Conservation (phyloP, 2,329 filamentous ascomycete genomes). For the Salinomyces thailandicus region DNA sequence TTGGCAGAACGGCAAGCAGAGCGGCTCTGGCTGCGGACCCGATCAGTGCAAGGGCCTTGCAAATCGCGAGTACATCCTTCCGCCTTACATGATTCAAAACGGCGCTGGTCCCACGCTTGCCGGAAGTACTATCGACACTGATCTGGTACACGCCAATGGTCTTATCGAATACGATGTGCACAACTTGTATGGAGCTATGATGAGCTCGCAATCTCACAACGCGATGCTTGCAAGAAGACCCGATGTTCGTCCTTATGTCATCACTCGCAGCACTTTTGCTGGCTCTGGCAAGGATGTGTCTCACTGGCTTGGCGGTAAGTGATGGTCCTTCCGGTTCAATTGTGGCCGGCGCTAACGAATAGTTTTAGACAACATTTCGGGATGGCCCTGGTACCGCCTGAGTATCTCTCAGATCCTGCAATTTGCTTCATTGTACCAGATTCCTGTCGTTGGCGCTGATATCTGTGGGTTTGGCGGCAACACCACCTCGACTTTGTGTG, state of each 20-base stretch:
- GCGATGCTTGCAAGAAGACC: slow-evolving; percentile 42
- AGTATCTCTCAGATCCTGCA: slow-evolving; percentile 34
- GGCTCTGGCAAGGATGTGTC: slow-evolving; percentile 53
- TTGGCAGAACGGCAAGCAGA: slow-evolving; percentile 8
- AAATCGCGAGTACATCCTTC: slow-evolving; percentile 52
- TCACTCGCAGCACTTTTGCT: slow-evolving; percentile 66
- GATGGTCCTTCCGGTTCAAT: slow-evolving; percentile 27
- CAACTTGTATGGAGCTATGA: slow-evolving; percentile 66
- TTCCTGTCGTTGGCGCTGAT: slow-evolving; percentile 44
- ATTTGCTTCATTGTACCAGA: slow-evolving; percentile 37
- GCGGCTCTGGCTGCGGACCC: slow-evolving; percentile 7
- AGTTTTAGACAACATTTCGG: slow-evolving; percentile 35
- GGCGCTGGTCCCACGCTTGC: slow-evolving; percentile 33
- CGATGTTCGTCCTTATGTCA: slow-evolving; percentile 53
- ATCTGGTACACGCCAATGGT: slow-evolving; percentile 57
- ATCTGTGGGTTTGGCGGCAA: slow-evolving; percentile 65
- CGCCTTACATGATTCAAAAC: slow-evolving; percentile 56
- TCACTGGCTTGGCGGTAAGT: slow-evolving; percentile 30
- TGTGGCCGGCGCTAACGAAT: background rate
- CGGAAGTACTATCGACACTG: slow-evolving; percentile 48
- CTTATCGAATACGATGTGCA: slow-evolving; percentile 63
- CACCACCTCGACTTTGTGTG: slow-evolving; percentile 57
- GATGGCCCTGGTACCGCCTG: slow-evolving; percentile 34
- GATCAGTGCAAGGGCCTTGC: slow-evolving; percentile 24
- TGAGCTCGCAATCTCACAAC: slow-evolving; percentile 25